These are phyloP conservation scores for Rhexocercosporidium sp. DNA, from an alignment of 2,329 filamentous ascomycete species.

Conservation along the genomic window DNA sequence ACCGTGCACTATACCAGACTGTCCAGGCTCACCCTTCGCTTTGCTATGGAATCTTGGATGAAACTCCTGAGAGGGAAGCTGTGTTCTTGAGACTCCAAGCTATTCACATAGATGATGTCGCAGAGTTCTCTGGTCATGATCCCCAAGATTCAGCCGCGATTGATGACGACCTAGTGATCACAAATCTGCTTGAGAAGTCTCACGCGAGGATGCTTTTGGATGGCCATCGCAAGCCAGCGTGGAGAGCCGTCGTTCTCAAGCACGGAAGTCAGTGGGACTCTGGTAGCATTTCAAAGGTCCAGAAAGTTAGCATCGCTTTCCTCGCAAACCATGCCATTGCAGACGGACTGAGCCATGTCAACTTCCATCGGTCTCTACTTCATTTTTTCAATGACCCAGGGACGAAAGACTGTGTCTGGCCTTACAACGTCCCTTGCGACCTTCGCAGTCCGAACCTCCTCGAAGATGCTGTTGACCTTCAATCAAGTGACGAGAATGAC, in stretches of 20 bases:
- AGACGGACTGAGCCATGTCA: conserved; percentile 1
- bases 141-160: neutral
- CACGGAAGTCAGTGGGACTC: conserved; percentile 7
- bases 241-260: conserved; percentile 7
- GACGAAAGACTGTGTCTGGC: conserved; percentile 3
- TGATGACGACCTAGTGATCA: neutral
- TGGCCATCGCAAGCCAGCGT: conserved; percentile 4
- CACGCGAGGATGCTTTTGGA: conserved; percentile 4
- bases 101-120: neutral
- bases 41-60: neutral
- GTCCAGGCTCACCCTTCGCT: conserved; percentile 4
- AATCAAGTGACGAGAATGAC: neutral
- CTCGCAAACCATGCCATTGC: conserved; percentile 5
- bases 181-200: neutral
- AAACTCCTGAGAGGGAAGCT: neutral
- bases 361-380: conserved; percentile 5
- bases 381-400: conserved; percentile 3
- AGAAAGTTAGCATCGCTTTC: conserved; percentile 6
- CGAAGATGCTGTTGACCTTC: neutral
- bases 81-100: neutral
- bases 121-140: neutral
- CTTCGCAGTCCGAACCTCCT: neutral
- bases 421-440: neutral
- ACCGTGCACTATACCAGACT: conserved; percentile 1
- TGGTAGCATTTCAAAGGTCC: neutral